Percentiles rank a stretch among this genome's conserved stretches.
Evolutionary conservation across 2,329 filamentous ascomycete genomes (phyloP).

Genomic region (Trichoderma sp.): DNA sequence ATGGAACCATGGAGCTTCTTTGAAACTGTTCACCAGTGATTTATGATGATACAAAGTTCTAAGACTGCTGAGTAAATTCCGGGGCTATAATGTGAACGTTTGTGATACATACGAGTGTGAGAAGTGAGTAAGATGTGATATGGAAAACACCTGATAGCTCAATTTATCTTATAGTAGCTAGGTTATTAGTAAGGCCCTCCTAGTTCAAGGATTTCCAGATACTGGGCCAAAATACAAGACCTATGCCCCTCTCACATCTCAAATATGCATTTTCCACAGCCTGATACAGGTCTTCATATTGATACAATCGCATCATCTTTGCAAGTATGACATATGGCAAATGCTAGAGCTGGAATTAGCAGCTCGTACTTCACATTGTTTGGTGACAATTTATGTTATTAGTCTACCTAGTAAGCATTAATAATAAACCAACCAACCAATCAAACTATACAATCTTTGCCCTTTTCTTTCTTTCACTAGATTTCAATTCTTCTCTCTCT

Average conservation of each 20-base stretch:
- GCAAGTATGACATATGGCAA: not conserved
- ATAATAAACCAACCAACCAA: too few relatives aligned
- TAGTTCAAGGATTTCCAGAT: not conserved
- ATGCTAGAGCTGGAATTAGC: not conserved
- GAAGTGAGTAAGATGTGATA: not conserved
- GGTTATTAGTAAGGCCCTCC: not conserved
- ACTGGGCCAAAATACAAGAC: not conserved
- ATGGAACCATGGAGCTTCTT: not conserved
- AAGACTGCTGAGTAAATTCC: not conserved
- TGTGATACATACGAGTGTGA: not conserved
- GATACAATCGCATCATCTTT: not conserved
- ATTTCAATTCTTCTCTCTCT: too few relatives aligned
- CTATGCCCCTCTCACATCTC: not conserved
- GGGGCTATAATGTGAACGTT: not conserved
- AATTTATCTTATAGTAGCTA: not conserved
- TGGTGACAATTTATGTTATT: too few relatives aligned
- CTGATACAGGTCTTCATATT: not conserved
- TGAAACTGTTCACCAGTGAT: not conserved
- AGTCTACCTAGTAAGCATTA: too few relatives aligned
- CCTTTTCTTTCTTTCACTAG: too few relatives aligned
- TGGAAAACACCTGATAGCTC: not conserved
- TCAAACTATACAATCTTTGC: too few relatives aligned
- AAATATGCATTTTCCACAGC: not conserved
- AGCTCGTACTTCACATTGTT: not conserved
- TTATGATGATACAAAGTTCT: not conserved